Evolutionary conservation across 2,329 filamentous ascomycete species (phyloP).

Genomic region (Phialocephala sp.): DNA sequence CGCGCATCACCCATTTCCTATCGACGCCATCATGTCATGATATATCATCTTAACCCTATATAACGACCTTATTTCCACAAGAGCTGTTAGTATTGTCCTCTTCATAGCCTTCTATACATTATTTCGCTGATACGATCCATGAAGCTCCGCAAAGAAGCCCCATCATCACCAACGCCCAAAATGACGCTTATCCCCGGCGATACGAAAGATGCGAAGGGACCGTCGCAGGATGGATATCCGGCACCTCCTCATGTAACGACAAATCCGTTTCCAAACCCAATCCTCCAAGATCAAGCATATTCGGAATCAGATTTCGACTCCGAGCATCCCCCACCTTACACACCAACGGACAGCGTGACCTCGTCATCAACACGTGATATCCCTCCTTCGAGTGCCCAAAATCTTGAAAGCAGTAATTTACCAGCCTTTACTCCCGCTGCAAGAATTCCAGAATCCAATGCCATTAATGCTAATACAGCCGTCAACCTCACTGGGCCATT

Average conservation of each 20-base stretch:
- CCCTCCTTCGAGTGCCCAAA: neutral
- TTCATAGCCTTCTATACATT: neutral
- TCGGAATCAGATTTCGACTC: constrained; percentile 2
- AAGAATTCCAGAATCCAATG: constrained; percentile 28
- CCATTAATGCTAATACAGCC: constrained; percentile 21
- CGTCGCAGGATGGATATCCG: neutral
- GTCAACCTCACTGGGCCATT: constrained; percentile 31
- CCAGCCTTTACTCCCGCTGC: neutral
- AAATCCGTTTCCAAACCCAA: constrained; percentile 1
- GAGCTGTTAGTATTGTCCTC: neutral
- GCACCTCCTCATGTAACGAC: neutral
- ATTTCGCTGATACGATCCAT: neutral
- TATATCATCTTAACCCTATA: neutral
- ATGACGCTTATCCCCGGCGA: constrained; percentile 10
- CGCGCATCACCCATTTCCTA: neutral
- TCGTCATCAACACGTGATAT: constrained; percentile 4
- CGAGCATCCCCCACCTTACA: constrained; percentile 9
- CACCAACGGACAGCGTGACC: neutral
- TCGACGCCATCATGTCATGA: neutral
- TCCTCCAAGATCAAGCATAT: constrained; percentile 1
- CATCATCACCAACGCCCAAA: neutral
- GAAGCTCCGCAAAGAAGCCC: neutral
- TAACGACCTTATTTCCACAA: neutral
- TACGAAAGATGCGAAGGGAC: constrained; percentile 1
- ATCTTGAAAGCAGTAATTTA: neutral